Conservation (phyloP, 306 rosid species). For the Cucurbita ficifolia region DNA sequence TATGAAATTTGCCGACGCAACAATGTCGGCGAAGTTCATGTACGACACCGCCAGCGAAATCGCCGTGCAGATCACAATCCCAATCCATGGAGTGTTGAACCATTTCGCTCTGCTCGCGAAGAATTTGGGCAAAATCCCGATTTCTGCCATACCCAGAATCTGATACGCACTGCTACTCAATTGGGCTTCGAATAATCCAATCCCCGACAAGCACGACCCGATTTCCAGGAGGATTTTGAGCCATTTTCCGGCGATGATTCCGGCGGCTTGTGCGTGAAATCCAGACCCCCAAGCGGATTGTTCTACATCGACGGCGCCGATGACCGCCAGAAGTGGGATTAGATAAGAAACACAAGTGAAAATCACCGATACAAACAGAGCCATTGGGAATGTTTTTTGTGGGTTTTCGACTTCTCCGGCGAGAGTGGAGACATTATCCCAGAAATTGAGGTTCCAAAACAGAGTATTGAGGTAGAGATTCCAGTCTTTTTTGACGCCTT, state of each 20-base stretch:
- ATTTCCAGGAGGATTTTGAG: background rate
- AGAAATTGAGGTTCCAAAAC: slow-evolving; percentile 8
- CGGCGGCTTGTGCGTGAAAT: slow-evolving; percentile 4
- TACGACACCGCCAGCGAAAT: slow-evolving; percentile 1
- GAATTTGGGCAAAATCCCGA: background rate
- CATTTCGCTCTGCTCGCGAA: background rate
- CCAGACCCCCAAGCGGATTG: background rate
- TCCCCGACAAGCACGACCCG: background rate
- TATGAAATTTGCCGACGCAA: slow-evolving; percentile 5
- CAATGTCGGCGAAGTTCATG: background rate
- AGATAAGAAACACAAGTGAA: slow-evolving; percentile 1
- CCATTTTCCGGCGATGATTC: slow-evolving; percentile 1
- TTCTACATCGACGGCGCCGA: background rate
- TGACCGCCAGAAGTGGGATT: slow-evolving; percentile 1
- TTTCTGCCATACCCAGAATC: slow-evolving; percentile 7
- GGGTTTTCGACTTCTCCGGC: slow-evolving; percentile 9
- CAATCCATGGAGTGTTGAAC: slow-evolving; percentile 9
- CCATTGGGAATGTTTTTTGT: background rate
- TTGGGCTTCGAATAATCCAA: slow-evolving; percentile 5
- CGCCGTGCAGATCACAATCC: background rate
- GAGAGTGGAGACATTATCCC: slow-evolving; percentile 4
- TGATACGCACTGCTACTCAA: slow-evolving; percentile 5
- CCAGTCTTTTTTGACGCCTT: background rate
- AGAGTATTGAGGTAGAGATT: background rate
- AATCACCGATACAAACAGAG: background rate